Base-by-base conservation (phyloP, 2,329 filamentous ascomycete species). In the Ascochyta pisi region DNA sequence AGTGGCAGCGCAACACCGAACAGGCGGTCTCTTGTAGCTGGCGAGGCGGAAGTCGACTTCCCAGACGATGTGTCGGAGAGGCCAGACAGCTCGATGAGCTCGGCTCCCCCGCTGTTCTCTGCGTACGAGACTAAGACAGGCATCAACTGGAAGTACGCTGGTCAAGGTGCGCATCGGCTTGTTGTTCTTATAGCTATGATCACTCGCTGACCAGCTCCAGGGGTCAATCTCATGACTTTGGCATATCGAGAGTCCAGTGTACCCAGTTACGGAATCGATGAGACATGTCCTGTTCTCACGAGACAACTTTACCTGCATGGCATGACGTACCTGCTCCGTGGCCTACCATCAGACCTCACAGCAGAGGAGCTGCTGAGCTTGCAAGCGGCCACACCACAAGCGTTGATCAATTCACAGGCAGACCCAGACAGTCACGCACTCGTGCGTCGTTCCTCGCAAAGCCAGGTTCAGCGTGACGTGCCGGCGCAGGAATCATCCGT, bases 221-320 rank as follows among this genome's bases (percentile, higher is more conserved):
- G 82, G 6, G 69, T 81, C 26, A 79, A 70, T 46, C 77, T 84
- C 7, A 66, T 84, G n/a, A 70, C 73, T 2, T 75, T 79, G 40
- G 76, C 82, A 4, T 70, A 77, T 22, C 75, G 77, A 40, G 80
- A 84, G 67, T 79, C 79, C 8, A 74, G 76, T 22, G 59, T 64
- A 4, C 61, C 72, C 6, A 55, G 65, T 3, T 63, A 63, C 43
- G 65, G 69, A 33, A 50, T 60, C 4, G 62, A 68, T 38, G 73
- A 74, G 31, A 70, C 70, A 23, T 76, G 79, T 42, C 54, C 75
- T 3, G 66, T 71, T n/a, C 81, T 86, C 62, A 83, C 84, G 46
- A 81, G 87, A 24, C 84, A 85, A 60, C 79, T 88, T 9, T 90
- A 89, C 70, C 74, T 90, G 44, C 84, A 89, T 63, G 83, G 85